Evolutionary conservation across 768 basidiomycete genomes (phyloP).

Genomic region (Suillus paluster): DNA sequence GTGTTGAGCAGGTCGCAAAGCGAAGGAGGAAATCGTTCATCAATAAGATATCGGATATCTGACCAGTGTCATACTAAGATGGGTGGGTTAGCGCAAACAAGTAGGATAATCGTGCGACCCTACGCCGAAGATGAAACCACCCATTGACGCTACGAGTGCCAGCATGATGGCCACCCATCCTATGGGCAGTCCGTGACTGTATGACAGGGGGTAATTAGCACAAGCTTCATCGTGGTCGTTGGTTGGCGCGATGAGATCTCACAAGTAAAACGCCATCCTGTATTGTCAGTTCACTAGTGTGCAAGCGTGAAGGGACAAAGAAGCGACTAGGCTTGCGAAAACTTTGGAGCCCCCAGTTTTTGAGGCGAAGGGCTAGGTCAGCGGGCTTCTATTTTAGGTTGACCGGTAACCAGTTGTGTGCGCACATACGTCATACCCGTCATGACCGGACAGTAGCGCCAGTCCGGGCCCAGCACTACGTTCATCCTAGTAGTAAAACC

Average conservation of each 20-base stretch:
- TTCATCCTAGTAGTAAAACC: too few relatives aligned
- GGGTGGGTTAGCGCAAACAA: conserved; percentile 10
- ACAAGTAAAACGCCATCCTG: conserved; percentile 24
- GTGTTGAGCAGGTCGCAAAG: conserved; percentile 57
- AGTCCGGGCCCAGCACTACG: too few relatives aligned
- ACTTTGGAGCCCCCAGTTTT: background rate
- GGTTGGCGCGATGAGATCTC: background rate
- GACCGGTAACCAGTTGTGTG: too few relatives aligned
- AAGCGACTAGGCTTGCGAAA: background rate
- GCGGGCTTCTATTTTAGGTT: background rate
- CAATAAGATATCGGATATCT: conserved; percentile 76
- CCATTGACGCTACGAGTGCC: conserved; percentile 71
- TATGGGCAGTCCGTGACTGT: conserved; percentile 62
- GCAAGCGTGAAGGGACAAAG: background rate
- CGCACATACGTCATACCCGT: background rate
- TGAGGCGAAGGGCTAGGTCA: background rate
- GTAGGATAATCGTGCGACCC: conserved; percentile 1
- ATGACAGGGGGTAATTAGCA: conserved; percentile 5
- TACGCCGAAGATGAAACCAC: conserved; percentile 65
- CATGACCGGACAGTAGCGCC: too few relatives aligned
- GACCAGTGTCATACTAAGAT: conserved; percentile 67
- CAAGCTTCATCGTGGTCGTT: background rate
- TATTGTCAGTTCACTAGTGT: background rate
- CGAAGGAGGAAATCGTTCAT: conserved; percentile 71
- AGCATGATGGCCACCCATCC: conserved; percentile 66